Base-by-base conservation (phyloP, 441 rosid species). In the Brassica balearica region DNA sequence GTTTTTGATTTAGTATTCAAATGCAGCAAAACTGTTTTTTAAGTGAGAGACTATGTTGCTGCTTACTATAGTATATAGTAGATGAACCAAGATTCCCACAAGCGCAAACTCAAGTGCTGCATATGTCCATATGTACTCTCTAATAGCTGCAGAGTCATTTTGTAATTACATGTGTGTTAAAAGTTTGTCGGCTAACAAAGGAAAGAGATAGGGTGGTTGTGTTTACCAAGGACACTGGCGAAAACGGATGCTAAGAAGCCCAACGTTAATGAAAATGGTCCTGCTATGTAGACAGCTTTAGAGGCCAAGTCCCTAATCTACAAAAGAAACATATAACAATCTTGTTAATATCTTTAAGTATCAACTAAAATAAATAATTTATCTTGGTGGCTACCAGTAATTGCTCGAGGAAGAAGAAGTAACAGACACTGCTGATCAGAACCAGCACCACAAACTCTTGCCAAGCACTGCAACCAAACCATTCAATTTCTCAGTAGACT, bases 391-490 rank as follows among this genome's bases (percentile, higher is more conserved):
- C 81, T 93, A 96, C 99, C 92, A 96, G 85, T 80, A 96, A 81
- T 73, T 96, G 99, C 87, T 93, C 98, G 23, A 93, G 94, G 91
- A 93, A 92, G 92, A 93, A 96, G 88, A 96, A 96, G 84, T 96
- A 96, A 83, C 98, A 93, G 64, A 93, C 89, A 17, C 91, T 85
- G 89, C 97, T 96, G 78, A 96, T 92, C 65, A 96, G 83, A 65
- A 93, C 92, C 19, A 96, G 92, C 84, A 93, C 97, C 74, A 90
- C 96, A 83, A 96, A 91, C 80, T 93, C 99, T 83, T 93, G 99
- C 99, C 98, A 93, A 59, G 89, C 95, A 84, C 99, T 95, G 94
- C 88, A 77, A 74, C 32, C 76, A 76, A 70, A 15, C 55, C 69
- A 76, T 70, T 27, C 67, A 56, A 22, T 59, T 46, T 48, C 62